phyloP scores from a whole-genome alignment of 495 filamentous ascomycete species.

The Podospora pseudoanserina region DNA sequence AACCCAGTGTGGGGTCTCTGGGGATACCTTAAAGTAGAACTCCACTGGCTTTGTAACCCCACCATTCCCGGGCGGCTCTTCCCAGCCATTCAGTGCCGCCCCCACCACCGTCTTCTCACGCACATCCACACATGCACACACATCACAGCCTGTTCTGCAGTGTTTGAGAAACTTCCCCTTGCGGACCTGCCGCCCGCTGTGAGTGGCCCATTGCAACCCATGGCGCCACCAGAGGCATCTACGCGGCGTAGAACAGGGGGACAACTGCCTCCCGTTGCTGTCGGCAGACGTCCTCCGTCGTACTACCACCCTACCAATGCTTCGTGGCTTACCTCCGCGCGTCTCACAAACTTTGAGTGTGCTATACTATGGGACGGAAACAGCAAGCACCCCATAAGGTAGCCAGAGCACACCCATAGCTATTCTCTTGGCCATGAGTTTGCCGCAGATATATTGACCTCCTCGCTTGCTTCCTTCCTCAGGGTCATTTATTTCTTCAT shows the following conservation, averaged over 20 bases:
- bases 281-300: not conserved
- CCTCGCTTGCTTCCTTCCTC: not conserved
- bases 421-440: not conserved
- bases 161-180: constrained; percentile 21
- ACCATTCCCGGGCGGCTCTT: not conserved
- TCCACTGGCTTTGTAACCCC: not conserved
- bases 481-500: too few species aligned
- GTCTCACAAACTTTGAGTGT: not conserved
- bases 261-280: not conserved
- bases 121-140: not conserved
- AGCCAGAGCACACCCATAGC: too few species aligned
- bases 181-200: constrained; percentile 12
- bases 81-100: constrained; percentile 5
- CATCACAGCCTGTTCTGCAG: constrained; percentile 7
- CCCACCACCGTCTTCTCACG: constrained; percentile 7
- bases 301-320: not conserved
- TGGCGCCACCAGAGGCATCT: not conserved
- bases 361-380: not conserved
- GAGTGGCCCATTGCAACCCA: constrained; percentile 18
- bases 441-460: not conserved
- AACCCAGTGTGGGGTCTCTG: constrained; percentile 16
- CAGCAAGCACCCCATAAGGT: too few species aligned
- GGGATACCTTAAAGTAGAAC: too few species aligned
- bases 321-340: not conserved
- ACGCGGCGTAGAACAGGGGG: constrained; percentile 3